phyloP scores from a whole-genome alignment of 148 eudicot species.

The Polygonum aviculare region DNA sequence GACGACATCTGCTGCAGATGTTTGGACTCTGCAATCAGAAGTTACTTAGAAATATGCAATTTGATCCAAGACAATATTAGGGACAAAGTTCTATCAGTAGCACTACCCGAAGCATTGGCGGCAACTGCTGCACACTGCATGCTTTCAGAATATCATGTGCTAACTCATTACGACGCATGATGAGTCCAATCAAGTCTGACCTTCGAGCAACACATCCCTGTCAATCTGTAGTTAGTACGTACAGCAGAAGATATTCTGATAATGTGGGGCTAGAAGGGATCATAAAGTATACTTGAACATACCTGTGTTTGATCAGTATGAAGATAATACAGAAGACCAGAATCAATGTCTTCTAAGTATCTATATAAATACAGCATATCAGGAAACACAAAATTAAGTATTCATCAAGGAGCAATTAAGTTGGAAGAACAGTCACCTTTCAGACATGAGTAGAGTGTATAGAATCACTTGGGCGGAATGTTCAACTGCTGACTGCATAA shows the following conservation, averaged over 20 bases:
- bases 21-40: constrained; percentile 46
- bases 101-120: constrained; percentile 83
- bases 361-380: constrained; percentile 23
- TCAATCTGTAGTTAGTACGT: constrained; percentile 15
- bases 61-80: constrained; percentile 3
- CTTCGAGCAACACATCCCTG: constrained; percentile 65
- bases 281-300: constrained; percentile 12
- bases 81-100: not conserved
- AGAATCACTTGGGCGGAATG: constrained; percentile 95
- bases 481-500: constrained; percentile 71
- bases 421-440: constrained; percentile 38
- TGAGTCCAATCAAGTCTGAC: constrained; percentile 84
- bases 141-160: constrained; percentile 84
- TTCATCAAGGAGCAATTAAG: constrained; percentile 7
- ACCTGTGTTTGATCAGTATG: constrained; percentile 88
- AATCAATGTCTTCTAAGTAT: constrained; percentile 60
- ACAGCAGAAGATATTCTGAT: not conserved
- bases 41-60: constrained; percentile 3
- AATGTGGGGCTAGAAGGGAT: not conserved
- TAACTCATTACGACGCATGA: constrained; percentile 97
- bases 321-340: constrained; percentile 86
- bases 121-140: constrained; percentile 60
- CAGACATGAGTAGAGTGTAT: constrained; percentile 94
- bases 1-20: constrained; percentile 83
- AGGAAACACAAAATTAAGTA: not conserved